Percentiles rank a stretch among this genome's conserved stretches.
Evolutionary conservation across 2,329 filamentous ascomycete genomes (phyloP).

Genomic region (Lasiodiplodia theobromae): DNA sequence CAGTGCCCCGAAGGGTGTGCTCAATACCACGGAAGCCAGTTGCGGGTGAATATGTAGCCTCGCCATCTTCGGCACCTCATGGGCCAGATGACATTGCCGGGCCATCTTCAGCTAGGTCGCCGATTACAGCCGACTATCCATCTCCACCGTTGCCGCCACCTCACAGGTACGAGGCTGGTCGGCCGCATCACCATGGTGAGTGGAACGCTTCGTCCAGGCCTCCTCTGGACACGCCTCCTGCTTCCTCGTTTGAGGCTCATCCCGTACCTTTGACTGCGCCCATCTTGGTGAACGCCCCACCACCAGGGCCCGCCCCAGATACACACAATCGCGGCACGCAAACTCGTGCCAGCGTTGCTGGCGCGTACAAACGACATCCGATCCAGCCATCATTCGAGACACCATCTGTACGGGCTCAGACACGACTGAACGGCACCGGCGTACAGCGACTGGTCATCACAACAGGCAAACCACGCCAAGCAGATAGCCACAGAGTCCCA

Average conservation of each 20-base stretch:
- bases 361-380: constrained; percentile 1
- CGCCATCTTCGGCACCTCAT: background rate
- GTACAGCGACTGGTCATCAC: constrained; percentile 22
- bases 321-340: constrained; percentile 9
- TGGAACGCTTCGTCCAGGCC: background rate
- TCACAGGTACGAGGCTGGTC: background rate
- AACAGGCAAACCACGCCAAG: constrained; percentile 1
- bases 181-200: background rate
- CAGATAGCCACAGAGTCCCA: background rate
- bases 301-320: background rate
- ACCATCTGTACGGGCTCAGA: background rate
- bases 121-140: background rate
- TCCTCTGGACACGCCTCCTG: background rate
- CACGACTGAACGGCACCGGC: constrained; percentile 18
- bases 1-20: background rate
- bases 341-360: constrained; percentile 7
- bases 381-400: constrained; percentile 18
- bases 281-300: background rate
- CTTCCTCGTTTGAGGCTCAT: background rate
- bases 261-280: background rate
- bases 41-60: background rate
- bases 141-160: constrained; percentile 2
- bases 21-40: constrained; percentile 12
- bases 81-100: background rate
- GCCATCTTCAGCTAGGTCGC: background rate